Percentiles rank a stretch among this genome's conserved stretches.
Evolutionary conservation across 1,284 basidiomycete genomes (phyloP).

Genomic region (Apiotrichum domesticum): DNA sequence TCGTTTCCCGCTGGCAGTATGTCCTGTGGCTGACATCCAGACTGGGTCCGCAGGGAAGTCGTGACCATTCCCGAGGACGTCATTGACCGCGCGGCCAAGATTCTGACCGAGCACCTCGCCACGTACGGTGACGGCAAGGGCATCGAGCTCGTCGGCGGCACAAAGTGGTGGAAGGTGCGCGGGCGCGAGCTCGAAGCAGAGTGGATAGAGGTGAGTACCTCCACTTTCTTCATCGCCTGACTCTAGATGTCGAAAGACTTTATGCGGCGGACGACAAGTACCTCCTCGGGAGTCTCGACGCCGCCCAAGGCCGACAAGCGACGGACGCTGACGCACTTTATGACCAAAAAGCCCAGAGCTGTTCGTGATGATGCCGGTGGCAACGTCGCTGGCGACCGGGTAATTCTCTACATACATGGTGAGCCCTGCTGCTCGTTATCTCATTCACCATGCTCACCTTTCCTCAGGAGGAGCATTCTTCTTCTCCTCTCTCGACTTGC

Average conservation of each 20-base stretch:
- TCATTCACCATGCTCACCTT: background rate
- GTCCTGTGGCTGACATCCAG: conserved; percentile 7
- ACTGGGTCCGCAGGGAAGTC: conserved; percentile 42
- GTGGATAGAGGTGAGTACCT: conserved; percentile 61
- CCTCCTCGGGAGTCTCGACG: too few species aligned
- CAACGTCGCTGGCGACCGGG: conserved; percentile 38
- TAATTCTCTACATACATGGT: conserved; percentile 47
- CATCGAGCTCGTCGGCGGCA: conserved; percentile 60
- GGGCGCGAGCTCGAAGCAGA: conserved; percentile 71
- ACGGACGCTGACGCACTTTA: background rate
- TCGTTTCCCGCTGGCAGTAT: background rate
- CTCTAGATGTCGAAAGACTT: conserved; percentile 48
- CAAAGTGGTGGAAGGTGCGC: conserved; percentile 91
- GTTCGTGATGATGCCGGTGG: conserved; percentile 35
- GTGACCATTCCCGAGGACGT: conserved; percentile 39
- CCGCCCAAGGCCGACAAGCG: background rate
- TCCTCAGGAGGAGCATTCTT: conserved; percentile 45
- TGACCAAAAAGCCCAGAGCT: conserved; percentile 3
- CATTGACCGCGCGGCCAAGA: conserved; percentile 38
- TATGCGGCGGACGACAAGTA: conserved; percentile 19
- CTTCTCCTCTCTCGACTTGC: conserved; percentile 37
- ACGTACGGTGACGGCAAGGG: conserved; percentile 35
- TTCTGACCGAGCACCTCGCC: conserved; percentile 41
- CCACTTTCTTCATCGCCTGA: background rate
- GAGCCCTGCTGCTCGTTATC: conserved; percentile 1